Base-by-base conservation (phyloP, 805 yeast genomes). In the Starmerella asiatica region DNA sequence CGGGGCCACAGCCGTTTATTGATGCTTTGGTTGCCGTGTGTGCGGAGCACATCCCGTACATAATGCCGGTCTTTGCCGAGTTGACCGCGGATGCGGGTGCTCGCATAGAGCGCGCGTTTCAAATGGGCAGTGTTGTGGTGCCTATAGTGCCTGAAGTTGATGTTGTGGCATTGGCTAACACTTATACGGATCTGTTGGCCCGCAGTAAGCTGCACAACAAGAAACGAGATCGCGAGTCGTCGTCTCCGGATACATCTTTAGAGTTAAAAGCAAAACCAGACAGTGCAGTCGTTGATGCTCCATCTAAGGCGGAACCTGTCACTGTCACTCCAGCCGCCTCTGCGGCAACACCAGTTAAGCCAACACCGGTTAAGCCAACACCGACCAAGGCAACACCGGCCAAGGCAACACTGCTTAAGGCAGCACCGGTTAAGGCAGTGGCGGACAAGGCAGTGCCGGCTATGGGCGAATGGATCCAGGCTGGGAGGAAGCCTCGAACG, bases 401-500 rank as follows among this genome's bases (percentile, higher is more conserved):
- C 28, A 14, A 24, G 28, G 12, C 28, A 24, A 14, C 28, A 24
- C 28, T 14, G 14, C 12, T 24, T 24, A 14, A 24, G 28, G 12
- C 28, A 24, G 28, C 28, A 24, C 28, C 28, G 12, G 28, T 24
- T 24, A 14, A 24, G 28, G n/a, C n/a, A n/a, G n/a, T n/a, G n/a
- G n/a, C n/a, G n/a, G n/a, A n/a, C n/a, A n/a, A n/a, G n/a, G n/a
- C n/a, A n/a, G n/a, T n/a, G n/a, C n/a, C n/a, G n/a, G n/a, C n/a
- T n/a, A n/a, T n/a, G n/a, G n/a, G n/a, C n/a, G n/a, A n/a, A n/a
- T 39, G 43, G 43, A 39, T 39, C n/a, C 38, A 34, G 32, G 32
- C 35, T n/a, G 28, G 39, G 29, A 39, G 34, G 26, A 39, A 39
- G 36, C 6, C 38, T 3, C 24, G 43, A n/a, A 16, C 31, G 7